Evolutionary conservation across 352 stramenopile species (phyloP), one percentile per base, ranked within the genome.

Genomic region (Phytophthora tubulina): DNA sequence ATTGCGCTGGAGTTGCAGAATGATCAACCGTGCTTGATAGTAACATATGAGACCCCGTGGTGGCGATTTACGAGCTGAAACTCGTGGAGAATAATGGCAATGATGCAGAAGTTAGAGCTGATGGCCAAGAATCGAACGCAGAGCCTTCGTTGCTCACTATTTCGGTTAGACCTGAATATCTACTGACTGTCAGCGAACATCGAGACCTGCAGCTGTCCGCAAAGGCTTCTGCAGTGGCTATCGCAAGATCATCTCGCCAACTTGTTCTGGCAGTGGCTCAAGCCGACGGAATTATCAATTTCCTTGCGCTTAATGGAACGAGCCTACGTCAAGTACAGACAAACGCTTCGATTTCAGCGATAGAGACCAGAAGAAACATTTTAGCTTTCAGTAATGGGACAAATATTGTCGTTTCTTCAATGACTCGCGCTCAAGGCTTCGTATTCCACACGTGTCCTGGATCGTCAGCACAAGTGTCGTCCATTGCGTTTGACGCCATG

Each of bases 281-380:
- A 63, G 14, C 14, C 5, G 58, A 67, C 27, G 72, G 72, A 4
- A 11, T 54, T 8, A 27, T 84, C n/a, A 4, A 65, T 3, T 72
- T 90, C 32, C 67, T 85, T 27, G 64, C 81, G 0, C 31, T 73
- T 5, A 92, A 92, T 50, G 82, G 85, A 13, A 85, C 82, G 4
- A 59, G 67, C 33, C 56, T 92, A 4, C 81, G 83, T 17, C 65
- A 78, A 14, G 30, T 87, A 11, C 45, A 69, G 4, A 80, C 71
- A 9, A 60, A 70, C 5, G 44, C 79, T 4, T 51, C 57, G 8
- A 73, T 73, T 7, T 31, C 63, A 46, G 70, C 58, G 0, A 67
- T 92, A 36, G 74, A 75, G n/a, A 78, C 70, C 1, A 67, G 73
- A 9, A 70, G 83, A 3, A 80, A 84, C 46, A 35, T 86, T 0